Base-by-base conservation (phyloP, 2,329 filamentous ascomycete genomes). In the Trichoderma aggressivum region DNA sequence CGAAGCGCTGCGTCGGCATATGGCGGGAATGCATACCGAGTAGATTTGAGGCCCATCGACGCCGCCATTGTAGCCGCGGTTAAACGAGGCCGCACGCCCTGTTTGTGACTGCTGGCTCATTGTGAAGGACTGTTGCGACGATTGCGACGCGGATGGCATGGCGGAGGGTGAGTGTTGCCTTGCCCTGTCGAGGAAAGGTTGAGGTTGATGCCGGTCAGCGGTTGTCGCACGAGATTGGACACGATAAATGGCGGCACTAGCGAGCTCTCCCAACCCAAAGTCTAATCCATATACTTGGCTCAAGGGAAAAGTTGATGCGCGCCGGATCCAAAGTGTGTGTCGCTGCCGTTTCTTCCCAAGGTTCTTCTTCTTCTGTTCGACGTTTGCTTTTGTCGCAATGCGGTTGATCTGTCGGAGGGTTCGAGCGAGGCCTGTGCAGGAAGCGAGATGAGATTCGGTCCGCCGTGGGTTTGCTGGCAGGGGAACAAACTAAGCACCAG, bases 31-130 rank as follows among this genome's bases (percentile, higher is more conserved):
- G 76, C 85, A 75, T 78, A 91, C 89, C 74, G 88, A 89, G 77
- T 91, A 91, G 74, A 91, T 90, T 74, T 87, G 86, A 67, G 87
- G 86, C 21, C 82, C 82, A 14, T 86, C 84, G 16, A 79, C 72
- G 21, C 78, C 76, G 59, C 75, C 76, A 75, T 77, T 76, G 75
- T 77, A 81, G 69, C 76, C 76, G 61, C 79, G 77, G 34, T 80
- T 77, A 71, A 82, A 82, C n/a, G 81, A 82, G 75, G 77, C 77
- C 55, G 76, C 75, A 55, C 82, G 75, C 72, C 80, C 82, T 26
- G 77, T 75, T 72, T 86, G 86, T 32, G 85, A 85, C 70, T 85
- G 84, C 73, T 88, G 86, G 80, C 85, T 89, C 85, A 88, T 86
- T 73, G 80, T 80, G 77, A 88, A 88, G 61, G 87, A 87, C 68